Conservation (phyloP, 306 rosid genomes). For the Myrica gale region DNA sequence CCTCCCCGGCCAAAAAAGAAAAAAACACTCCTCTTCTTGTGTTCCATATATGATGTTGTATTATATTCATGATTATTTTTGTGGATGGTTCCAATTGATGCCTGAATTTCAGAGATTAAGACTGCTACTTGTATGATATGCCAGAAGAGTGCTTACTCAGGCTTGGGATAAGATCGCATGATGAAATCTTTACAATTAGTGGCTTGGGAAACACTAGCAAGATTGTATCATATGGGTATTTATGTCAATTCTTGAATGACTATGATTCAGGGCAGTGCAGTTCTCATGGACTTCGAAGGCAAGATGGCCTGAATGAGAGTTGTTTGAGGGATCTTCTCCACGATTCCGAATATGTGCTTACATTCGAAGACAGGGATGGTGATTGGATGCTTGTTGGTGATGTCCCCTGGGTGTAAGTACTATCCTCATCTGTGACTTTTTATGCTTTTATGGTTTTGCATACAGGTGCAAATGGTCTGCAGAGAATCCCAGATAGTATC, state of each 20-base stretch:
- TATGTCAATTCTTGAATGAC: conserved; percentile 2
- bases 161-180: conserved; percentile 11
- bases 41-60: too few species aligned
- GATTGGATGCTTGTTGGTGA: conserved; percentile 99
- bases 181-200: conserved; percentile 6
- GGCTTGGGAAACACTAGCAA: neutral
- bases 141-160: neutral
- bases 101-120: neutral
- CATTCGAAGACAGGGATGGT: conserved; percentile 91
- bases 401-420: conserved; percentile 94
- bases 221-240: neutral
- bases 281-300: conserved; percentile 59
- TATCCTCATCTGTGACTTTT: neutral
- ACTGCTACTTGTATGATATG: neutral
- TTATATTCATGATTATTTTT: neutral
- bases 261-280: conserved; percentile 71
- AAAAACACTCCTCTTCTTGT: too few species aligned
- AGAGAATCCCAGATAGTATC: neutral
- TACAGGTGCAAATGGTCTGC: conserved; percentile 3
- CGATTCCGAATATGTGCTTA: conserved; percentile 81
- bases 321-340: conserved; percentile 79
- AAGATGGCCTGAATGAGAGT: conserved; percentile 75
- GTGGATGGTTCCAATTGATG: neutral
- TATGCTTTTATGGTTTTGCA: neutral
- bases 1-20: too few species aligned